These are phyloP conservation scores for Flaveria floridana DNA, from an alignment of 140 eudicot species.

Conservation along the genomic window DNA sequence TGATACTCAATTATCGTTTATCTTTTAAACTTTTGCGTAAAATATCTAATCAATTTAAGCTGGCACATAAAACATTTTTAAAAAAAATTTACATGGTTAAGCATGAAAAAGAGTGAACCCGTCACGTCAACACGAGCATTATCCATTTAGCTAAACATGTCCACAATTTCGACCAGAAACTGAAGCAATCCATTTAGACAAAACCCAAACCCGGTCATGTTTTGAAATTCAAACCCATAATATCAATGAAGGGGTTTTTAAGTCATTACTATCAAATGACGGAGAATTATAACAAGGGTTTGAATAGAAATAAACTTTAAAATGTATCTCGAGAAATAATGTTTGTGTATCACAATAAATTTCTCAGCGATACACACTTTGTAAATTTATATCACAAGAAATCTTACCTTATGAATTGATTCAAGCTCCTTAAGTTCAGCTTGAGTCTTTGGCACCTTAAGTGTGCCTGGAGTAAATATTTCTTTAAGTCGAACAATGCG, in stretches of 20 bases:
- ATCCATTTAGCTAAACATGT: not conserved
- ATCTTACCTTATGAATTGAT: constrained; percentile 86
- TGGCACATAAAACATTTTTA: not conserved
- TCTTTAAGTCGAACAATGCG: constrained; percentile 77
- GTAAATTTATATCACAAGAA: not conserved
- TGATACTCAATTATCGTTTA: not conserved
- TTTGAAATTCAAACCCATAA: not conserved
- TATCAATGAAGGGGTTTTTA: not conserved
- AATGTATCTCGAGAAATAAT: not conserved
- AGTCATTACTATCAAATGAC: constrained; percentile 1
- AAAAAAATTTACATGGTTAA: not conserved
- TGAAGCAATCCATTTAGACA: no score
- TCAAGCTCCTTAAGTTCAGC: constrained; percentile 86
- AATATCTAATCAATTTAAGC: not conserved
- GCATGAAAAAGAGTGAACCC: not conserved
- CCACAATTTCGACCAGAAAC: no score
- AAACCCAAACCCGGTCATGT: not conserved
- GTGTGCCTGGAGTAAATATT: constrained; percentile 91
- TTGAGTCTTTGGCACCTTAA: constrained; percentile 69
- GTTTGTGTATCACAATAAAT: not conserved
- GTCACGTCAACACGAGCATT: not conserved
- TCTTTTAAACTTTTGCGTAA: not conserved
- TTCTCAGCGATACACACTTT: not conserved
- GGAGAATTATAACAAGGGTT: not conserved
- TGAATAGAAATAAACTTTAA: not conserved